These are phyloP conservation scores for Lactarius hatsudake DNA, from an alignment of 768 basidiomycete genomes.

Conservation along the genomic window DNA sequence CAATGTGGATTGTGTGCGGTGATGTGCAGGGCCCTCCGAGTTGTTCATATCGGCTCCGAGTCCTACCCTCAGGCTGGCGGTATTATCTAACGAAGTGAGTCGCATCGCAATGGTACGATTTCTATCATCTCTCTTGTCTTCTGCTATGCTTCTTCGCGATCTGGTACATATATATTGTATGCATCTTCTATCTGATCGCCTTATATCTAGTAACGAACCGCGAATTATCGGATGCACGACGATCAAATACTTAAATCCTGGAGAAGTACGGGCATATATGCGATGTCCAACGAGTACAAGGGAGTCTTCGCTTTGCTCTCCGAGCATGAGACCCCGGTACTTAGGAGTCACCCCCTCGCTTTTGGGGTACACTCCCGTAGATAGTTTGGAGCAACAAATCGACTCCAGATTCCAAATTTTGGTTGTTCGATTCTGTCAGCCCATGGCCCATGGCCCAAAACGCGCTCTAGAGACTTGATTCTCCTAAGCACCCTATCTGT, in stretches of 20 bases:
- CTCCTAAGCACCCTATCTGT: no score
- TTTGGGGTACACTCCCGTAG: no score
- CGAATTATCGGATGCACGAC: not conserved
- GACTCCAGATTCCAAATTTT: no score
- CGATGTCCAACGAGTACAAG: not conserved
- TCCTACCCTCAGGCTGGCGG: not conserved
- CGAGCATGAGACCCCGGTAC: no score
- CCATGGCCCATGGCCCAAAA: no score
- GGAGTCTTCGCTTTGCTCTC: no score
- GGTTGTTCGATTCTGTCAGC: no score
- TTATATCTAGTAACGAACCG: not conserved
- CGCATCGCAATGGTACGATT: not conserved
- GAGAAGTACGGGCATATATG: not conserved
- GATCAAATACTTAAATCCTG: not conserved
- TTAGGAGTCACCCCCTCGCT: no score
- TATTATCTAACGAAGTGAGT: not conserved
- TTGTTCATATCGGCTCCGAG: not conserved
- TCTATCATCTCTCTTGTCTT: not conserved
- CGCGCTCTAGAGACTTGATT: no score
- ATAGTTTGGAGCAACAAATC: no score
- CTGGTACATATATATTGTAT: not conserved
- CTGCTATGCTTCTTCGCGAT: not conserved
- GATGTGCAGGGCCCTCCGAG: not conserved
- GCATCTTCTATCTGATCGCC: not conserved
- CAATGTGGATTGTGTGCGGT: not conserved